phyloP scores from a whole-genome alignment of 2,329 filamentous ascomycete genomes.

The Dactylellina sp. region DNA sequence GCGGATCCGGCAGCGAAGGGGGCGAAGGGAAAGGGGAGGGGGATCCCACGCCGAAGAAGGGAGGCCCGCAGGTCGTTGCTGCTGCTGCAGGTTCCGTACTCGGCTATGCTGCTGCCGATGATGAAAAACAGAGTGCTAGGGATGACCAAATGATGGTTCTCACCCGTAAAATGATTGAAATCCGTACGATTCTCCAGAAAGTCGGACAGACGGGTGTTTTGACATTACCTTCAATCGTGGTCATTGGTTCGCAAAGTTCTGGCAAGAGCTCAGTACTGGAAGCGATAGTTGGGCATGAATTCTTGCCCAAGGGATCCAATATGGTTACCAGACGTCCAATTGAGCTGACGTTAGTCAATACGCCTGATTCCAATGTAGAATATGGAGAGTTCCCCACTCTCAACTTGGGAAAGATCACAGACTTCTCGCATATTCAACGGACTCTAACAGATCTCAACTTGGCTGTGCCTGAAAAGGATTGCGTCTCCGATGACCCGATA shows the following conservation, averaged over 20 bases:
- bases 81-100: conserved; percentile 82
- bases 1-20: conserved; percentile 61
- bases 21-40: conserved; percentile 65
- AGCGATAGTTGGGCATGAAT: conserved; percentile 97
- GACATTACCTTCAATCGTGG: conserved; percentile 95
- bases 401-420: conserved; percentile 86
- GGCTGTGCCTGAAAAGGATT: conserved; percentile 88
- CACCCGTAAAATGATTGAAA: conserved; percentile 99
- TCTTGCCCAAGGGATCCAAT: conserved; percentile 95
- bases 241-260: conserved; percentile 97
- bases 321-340: conserved; percentile 98
- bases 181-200: conserved; percentile 87
- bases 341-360: conserved; percentile 95
- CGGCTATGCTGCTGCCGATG: conserved; percentile 76
- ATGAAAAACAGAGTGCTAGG: conserved; percentile 77
- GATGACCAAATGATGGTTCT: conserved; percentile 99
- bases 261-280: conserved; percentile 98
- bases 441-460: conserved; percentile 95
- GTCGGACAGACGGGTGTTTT: conserved; percentile 91
- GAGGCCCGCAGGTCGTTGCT: conserved; percentile 73
- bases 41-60: conserved; percentile 70
- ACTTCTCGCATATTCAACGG: conserved; percentile 91
- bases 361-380: conserved; percentile 84
- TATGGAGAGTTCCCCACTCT: conserved; percentile 97
- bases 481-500: conserved; percentile 96